Evolutionary conservation across 305 asterid species (phyloP).

Genomic region (Fraxinus latifolia): DNA sequence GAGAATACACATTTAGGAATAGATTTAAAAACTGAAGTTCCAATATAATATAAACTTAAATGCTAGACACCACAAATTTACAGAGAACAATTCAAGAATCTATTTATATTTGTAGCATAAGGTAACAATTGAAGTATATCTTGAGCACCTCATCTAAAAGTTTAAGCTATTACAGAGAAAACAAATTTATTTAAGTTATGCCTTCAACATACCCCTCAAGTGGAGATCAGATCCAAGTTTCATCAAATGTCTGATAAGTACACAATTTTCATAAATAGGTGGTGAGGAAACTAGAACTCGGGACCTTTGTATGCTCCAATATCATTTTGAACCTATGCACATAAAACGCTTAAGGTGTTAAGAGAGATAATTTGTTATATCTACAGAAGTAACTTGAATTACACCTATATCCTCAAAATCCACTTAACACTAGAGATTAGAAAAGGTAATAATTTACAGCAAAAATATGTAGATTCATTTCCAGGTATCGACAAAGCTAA

Average conservation of each 20-base stretch:
- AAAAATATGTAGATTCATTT: conserved; percentile 31
- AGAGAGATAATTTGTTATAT: background rate
- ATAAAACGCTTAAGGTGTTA: background rate
- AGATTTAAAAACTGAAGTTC: background rate
- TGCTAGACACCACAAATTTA: background rate
- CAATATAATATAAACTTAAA: background rate
- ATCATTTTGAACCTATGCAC: background rate
- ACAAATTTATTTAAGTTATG: background rate
- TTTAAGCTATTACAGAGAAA: background rate
- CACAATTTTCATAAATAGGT: background rate
- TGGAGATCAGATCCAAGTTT: background rate
- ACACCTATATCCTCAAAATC: conserved; percentile 17
- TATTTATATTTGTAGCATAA: background rate
- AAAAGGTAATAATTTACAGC: conserved; percentile 23
- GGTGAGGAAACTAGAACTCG: background rate
- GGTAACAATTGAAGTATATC: background rate
- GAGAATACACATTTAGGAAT: background rate
- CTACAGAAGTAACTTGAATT: background rate
- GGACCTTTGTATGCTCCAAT: background rate
- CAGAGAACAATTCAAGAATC: background rate
- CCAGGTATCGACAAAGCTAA: conserved; percentile 39
- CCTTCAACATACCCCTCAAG: background rate
- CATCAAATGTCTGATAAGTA: background rate
- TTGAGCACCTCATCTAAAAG: background rate
- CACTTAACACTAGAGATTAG: conserved; percentile 10